Base-by-base conservation (phyloP, 2,329 filamentous ascomycete species). In the Volutella citrinella region DNA sequence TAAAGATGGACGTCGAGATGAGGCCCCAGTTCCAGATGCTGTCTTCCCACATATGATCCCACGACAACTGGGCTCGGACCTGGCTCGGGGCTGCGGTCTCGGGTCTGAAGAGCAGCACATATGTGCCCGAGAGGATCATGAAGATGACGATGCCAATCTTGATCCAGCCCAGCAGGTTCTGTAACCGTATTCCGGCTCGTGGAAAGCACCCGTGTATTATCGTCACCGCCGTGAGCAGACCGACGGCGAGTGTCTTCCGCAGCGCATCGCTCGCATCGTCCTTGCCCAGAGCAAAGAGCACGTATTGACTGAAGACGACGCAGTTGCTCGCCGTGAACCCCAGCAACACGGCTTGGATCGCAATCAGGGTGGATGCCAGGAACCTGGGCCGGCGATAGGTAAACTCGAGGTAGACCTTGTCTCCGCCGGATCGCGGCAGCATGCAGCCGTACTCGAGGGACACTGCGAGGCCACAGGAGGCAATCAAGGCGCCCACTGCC, bases 381-480 rank as follows among this genome's bases (percentile, higher is more conserved):
- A 83, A 80, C 6, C 72, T 69, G 3, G 82, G 82, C 19, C 66
- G 65, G 3, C 73, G 71, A 53, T 82, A 86, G 0, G 78, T 78
- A 54, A 80, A 82, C 55, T 87, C 82, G 27, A 87, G 70, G 50
- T 85, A 86, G 7, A 85, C 79, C 58, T 86, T 87, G 17, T 76
- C 67, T 16, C 81, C 82, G 7, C 82, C 82, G 1, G 77, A 82
- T 1, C 80, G 69, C 12, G 83, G 83, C 11, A 87, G 62, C 80
- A 85, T 84, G 48, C 74, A 81, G 0, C 82, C 82, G 48, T 78
- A 83, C 51, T 87, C 83, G 30, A 87, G 68, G 7, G 72, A 72
- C 0, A 86, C 69, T 4, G 72, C 70, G 4, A 86, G 62, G 0
- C 78, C 78, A 32, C 74, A 80, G 7, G 72, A 78, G 1, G 79